Percentiles rank a stretch among this genome's conserved stretches.
Evolutionary conservation across 352 stramenopile genomes (phyloP).

Genomic region (Phytopythium delawarense): DNA sequence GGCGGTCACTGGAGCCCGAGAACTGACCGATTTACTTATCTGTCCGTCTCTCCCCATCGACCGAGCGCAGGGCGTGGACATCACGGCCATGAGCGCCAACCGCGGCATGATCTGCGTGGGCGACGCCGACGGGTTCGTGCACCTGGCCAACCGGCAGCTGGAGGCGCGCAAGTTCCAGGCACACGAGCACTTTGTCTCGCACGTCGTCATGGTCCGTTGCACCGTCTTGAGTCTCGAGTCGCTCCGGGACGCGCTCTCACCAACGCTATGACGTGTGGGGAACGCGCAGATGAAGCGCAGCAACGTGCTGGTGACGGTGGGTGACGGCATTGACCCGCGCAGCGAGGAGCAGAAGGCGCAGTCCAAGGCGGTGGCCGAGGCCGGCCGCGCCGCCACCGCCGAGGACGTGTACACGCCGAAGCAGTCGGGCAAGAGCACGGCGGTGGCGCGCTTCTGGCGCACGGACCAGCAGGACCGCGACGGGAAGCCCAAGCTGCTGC

Average conservation of each 20-base stretch:
- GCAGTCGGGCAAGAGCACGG: conserved; percentile 59
- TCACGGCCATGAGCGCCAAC: conserved; percentile 86
- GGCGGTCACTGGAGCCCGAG: neutral
- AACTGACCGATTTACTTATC: neutral
- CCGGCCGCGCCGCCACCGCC: conserved; percentile 44
- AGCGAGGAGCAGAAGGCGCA: conserved; percentile 71
- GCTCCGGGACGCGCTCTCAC: too few relatives aligned
- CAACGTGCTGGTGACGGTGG: conserved; percentile 84
- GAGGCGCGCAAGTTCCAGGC: conserved; percentile 82
- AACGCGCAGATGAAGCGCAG: conserved; percentile 79
- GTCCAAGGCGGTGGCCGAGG: conserved; percentile 76
- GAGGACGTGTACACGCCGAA: conserved; percentile 74
- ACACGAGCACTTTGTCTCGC: conserved; percentile 84
- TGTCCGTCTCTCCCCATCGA: neutral
- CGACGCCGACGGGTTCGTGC: conserved; percentile 80
- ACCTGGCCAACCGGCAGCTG: conserved; percentile 77
- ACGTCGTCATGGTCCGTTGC: conserved; percentile 77
- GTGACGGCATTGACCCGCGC: conserved; percentile 79
- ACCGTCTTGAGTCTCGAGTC: too few relatives aligned
- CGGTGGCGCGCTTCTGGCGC: conserved; percentile 83
- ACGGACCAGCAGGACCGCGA: conserved; percentile 86
- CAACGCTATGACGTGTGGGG: neutral
- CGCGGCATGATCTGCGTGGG: conserved; percentile 82
- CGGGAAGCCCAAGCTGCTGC: conserved; percentile 78
- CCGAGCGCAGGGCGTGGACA: conserved; percentile 63